Base-by-base conservation (phyloP, 345 rosid genomes). In the Psidium guajava region DNA sequence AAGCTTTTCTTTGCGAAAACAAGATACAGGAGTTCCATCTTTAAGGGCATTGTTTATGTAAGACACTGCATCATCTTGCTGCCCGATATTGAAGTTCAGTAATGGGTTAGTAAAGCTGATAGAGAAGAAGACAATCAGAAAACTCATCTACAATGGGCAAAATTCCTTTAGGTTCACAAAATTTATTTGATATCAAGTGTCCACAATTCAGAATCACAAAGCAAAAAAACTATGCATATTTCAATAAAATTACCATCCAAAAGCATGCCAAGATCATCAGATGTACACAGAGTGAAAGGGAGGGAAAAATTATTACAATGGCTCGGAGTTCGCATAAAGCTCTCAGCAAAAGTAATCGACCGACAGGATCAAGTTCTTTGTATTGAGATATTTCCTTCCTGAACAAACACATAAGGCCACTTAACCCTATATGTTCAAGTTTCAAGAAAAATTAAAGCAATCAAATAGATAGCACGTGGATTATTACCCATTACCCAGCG, bases 261-360 rank as follows among this genome's bases (percentile, higher is more conserved):
- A 24, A 51, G 47, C 61, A 36, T 54, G 54, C 18, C 11, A 22
- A 74, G 77, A 27, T 40, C 32, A 56, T 47, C 32, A 85, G 11
- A 59, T 21, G 32, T 64, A 36, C 53, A 82, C 2, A 0, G 53
- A 32, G 44, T 16, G 11, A 82, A 81, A 24, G 36, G 51, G 55
- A 75, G 54, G 75, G 82, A 59, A 49, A 24, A 81, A 82, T 69
- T 9, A 86, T 87, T 94, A 96, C 99, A 75, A 92, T 91, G 50
- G 91, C 93, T 64, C 99, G 95, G 83, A 95, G 88, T 91, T 96
- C 99, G 88, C 98, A 95, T 28, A 96, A 98, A 82, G 96, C 98
- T 89, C 92, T 96, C 9, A 96, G 87, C 77, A 96, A 86, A 81
- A 74, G 89, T 53, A 96, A 88, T n/a, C 99, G 95, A 83, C 69